Conservation (phyloP, 805 yeast genomes). For the Candida nemodendra region DNA sequence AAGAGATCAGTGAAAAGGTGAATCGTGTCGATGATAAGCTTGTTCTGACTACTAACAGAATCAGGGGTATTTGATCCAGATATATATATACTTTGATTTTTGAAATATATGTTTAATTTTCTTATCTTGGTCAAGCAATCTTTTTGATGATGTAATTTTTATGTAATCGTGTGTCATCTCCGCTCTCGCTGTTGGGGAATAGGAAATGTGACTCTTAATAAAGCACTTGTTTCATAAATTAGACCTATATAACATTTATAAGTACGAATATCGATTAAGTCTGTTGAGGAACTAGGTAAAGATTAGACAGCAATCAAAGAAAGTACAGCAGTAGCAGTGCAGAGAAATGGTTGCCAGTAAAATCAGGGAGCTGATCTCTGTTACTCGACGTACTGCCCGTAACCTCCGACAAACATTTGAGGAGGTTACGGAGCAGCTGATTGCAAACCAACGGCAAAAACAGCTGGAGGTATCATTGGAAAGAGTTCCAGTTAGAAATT, state of each 20-base stretch:
- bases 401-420: slow-evolving; percentile 47
- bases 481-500: slow-evolving; percentile 40
- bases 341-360: slow-evolving; percentile 32
- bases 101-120: no score
- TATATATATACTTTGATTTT: neutral
- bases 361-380: slow-evolving; percentile 45
- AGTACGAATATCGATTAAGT: no score
- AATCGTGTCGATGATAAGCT: slow-evolving; percentile 82
- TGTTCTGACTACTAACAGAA: slow-evolving; percentile 30
- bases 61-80: slow-evolving; percentile 29
- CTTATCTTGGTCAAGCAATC: no score
- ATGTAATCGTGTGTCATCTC: no score
- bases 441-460: slow-evolving; percentile 28
- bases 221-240: no score
- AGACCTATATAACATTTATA: no score
- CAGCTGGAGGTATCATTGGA: slow-evolving; percentile 33
- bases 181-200: no score
- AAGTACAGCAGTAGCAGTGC: no score
- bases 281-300: no score
- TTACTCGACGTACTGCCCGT: slow-evolving; percentile 45
- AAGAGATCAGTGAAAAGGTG: slow-evolving; percentile 77
- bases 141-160: neutral
- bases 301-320: no score
- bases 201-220: no score
- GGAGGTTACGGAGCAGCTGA: slow-evolving; percentile 42